A percentile compares a stretch with the other conserved stretches of the same genome.
These are phyloP conservation scores for Coleophoma cylindrospora DNA, from an alignment of 2,329 filamentous ascomycete genomes.

Conservation along the genomic window DNA sequence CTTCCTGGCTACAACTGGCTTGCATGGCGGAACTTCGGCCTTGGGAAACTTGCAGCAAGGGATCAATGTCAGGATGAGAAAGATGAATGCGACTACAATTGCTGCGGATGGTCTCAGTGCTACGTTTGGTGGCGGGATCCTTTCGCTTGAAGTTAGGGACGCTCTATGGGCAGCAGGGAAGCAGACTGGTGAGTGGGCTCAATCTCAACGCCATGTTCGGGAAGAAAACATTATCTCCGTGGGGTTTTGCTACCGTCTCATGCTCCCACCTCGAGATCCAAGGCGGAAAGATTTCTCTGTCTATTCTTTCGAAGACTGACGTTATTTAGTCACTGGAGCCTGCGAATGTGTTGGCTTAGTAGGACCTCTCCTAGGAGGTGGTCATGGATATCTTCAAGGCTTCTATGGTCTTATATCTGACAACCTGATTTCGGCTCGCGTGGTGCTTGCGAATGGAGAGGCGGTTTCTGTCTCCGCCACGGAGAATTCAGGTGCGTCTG, in stretches of 20 bases:
- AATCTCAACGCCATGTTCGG: too few species aligned
- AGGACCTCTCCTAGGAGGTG: conserved; percentile 30
- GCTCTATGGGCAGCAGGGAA: conserved; percentile 19
- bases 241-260: too few species aligned
- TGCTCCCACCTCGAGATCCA: too few species aligned
- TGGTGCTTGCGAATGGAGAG: conserved; percentile 40
- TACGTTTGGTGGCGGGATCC: conserved; percentile 22
- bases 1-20: conserved; percentile 46
- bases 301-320: too few species aligned
- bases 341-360: conserved; percentile 31
- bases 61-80: neutral
- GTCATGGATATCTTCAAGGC: conserved; percentile 31
- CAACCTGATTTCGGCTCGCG: conserved; percentile 35
- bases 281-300: too few species aligned
- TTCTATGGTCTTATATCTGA: conserved; percentile 37
- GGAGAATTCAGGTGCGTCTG: neutral
- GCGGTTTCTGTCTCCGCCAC: conserved; percentile 36
- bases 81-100: conserved; percentile 18
- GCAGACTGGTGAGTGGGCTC: conserved; percentile 5
- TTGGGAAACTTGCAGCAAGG: conserved; percentile 2
- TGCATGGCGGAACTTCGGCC: conserved; percentile 35
- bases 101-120: conserved; percentile 18
- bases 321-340: conserved; percentile 1
- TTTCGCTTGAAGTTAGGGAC: conserved; percentile 17
- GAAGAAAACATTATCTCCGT: too few species aligned